Base-by-base conservation (phyloP, 2,329 filamentous ascomycete species). In the Phialophora verrucosa region DNA sequence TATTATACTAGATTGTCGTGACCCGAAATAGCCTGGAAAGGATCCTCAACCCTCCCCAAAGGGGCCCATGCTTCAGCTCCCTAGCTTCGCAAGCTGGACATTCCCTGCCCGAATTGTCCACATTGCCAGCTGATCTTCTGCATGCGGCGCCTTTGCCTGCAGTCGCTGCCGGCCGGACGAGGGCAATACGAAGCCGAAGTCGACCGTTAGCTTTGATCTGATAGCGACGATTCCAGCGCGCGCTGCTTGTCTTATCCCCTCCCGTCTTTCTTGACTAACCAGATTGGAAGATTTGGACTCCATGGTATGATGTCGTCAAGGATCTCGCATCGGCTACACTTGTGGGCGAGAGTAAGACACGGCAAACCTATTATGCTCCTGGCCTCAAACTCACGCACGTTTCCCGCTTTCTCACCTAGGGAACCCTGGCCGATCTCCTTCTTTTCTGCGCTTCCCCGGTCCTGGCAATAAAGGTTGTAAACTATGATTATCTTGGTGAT, bases 261-360 rank as follows among this genome's bases (percentile, higher is more conserved):
- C 50, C n/a, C n/a, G 14, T 20, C 49, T 8, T 14, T 44, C 25
- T 42, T 42, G 53, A 59, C 59, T 50, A 59, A 50, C 49, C 60
- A 29, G 12, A 62, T 32, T 20, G 25, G 47, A 59, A 4, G n/a
- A 49, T 51, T 42, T 35, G 17, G 23, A 35, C 31, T 23, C 50
- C n/a, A 31, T 29, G 54, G 47, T n/a, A 20, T 49, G 50, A 59
- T 64, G 60, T 67, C 61, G 65, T 64, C 65, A 63, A 67, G 65
- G 61, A 64, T 67, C 65, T 67, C 57, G 61, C 60, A 60, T 67
- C 61, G 56, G 60, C 60, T 38, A 29, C 57, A 53, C 49, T 20
- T 31, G 17, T 31, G 38, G 59, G 44, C 10, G 10, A 61, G 47
- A 42, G 59, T 61, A 61, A 61, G 59, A 61, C 59, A 61, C 59